Evolutionary conservation across 2,329 filamentous ascomycete genomes (phyloP).

Genomic region (Acrocalymma vagum): DNA sequence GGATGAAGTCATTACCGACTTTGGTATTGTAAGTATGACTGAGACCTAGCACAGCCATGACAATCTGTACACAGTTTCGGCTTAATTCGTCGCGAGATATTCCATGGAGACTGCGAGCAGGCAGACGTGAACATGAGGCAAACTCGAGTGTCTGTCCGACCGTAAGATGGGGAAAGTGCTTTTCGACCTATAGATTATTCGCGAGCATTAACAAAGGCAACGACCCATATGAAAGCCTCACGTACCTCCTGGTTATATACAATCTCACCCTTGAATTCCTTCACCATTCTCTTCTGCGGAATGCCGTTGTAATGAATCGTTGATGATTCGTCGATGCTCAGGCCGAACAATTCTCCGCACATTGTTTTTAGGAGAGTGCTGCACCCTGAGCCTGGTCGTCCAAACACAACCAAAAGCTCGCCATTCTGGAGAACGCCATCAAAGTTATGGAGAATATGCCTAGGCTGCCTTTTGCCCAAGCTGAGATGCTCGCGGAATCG

Average conservation of each 20-base stretch:
- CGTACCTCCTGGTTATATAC: constrained; percentile 64
- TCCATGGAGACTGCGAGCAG: constrained; percentile 48
- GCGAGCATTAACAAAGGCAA: no score
- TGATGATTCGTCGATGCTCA: constrained; percentile 63
- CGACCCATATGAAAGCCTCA: no score
- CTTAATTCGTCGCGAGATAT: constrained; percentile 53
- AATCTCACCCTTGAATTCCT: constrained; percentile 56
- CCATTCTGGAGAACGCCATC: constrained; percentile 62
- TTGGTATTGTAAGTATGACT: constrained; percentile 65
- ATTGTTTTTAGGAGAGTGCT: constrained; percentile 71
- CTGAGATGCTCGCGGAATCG: constrained; percentile 65
- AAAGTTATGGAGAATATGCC: constrained; percentile 64
- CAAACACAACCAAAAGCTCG: constrained; percentile 57
- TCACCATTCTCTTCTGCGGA: constrained; percentile 51
- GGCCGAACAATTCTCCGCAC: constrained; percentile 66
- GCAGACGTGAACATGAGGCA: constrained; percentile 63
- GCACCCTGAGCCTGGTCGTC: constrained; percentile 66
- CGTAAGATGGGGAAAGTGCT: constrained; percentile 66
- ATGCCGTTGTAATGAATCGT: constrained; percentile 69
- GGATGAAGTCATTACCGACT: constrained; percentile 66
- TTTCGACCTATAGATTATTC: no score
- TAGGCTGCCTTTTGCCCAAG: constrained; percentile 56
- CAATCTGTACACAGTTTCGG: constrained; percentile 57
- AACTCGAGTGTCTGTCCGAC: constrained; percentile 66
- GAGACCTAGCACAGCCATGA: constrained; percentile 63